Conservation (phyloP, 495 filamentous ascomycete species). For the Niebla homalea region DNA sequence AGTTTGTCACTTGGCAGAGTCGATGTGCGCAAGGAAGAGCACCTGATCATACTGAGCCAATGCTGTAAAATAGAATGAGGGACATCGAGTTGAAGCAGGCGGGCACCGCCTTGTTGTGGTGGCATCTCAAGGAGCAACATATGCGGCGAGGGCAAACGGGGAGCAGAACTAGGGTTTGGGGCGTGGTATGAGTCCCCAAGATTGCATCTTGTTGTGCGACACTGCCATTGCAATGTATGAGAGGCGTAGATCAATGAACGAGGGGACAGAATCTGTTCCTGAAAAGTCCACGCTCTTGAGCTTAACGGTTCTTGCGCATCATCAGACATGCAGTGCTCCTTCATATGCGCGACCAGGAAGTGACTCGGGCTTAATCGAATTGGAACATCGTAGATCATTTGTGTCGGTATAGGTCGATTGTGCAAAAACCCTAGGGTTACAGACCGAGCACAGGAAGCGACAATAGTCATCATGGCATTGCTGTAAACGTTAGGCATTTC, state of each 20-base stretch:
- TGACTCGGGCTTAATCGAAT: background rate
- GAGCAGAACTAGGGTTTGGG: background rate
- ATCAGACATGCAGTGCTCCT: conserved; percentile 5
- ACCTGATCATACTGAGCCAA: too few relatives aligned
- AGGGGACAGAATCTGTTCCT: conserved; percentile 25
- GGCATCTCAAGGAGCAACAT: background rate
- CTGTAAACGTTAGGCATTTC: conserved; percentile 9
- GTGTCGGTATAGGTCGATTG: background rate
- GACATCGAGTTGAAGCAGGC: background rate
- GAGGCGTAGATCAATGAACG: conserved; percentile 22
- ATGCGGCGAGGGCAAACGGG: background rate
- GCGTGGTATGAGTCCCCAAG: background rate
- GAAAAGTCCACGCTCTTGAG: conserved; percentile 30
- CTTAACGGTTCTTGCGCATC: conserved; percentile 2
- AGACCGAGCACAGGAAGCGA: conserved; percentile 2
- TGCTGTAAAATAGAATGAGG: too few relatives aligned
- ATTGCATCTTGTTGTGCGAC: background rate
- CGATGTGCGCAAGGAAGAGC: too few relatives aligned
- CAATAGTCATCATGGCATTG: conserved; percentile 8
- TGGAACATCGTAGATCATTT: background rate
- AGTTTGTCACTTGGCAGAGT: too few relatives aligned
- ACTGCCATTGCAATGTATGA: conserved; percentile 4
- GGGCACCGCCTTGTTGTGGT: background rate
- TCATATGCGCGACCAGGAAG: conserved; percentile 4
- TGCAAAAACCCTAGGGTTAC: conserved; percentile 1